Percentiles rank a stretch among this genome's conserved stretches.
These are phyloP conservation scores for Heliamphora exappendiculata DNA, from an alignment of 148 eudicot genomes.

Conservation along the genomic window DNA sequence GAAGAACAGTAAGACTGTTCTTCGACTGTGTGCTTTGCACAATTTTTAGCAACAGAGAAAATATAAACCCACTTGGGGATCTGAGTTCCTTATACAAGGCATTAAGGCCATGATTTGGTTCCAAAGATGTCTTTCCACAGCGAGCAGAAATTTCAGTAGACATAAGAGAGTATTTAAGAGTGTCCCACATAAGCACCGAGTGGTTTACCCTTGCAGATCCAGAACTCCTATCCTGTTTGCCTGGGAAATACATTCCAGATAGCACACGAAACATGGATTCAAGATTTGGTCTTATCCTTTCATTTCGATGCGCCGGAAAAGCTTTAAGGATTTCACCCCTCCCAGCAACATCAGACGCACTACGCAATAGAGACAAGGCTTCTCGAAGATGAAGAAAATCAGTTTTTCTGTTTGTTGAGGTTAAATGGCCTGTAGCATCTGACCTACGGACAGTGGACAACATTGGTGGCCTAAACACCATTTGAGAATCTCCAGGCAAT, in stretches of 20 bases:
- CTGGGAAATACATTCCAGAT: slow-evolving; percentile 61
- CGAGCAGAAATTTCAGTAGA: slow-evolving; percentile 95
- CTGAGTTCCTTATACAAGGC: slow-evolving; percentile 60
- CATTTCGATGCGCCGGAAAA: slow-evolving; percentile 39
- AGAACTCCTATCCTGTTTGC: slow-evolving; percentile 39
- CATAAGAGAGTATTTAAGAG: slow-evolving; percentile 77
- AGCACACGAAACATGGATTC: slow-evolving; percentile 53
- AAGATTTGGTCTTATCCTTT: slow-evolving; percentile 39
- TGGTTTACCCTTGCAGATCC: slow-evolving; percentile 62
- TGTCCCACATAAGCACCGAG: slow-evolving; percentile 78
- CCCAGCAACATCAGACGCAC: slow-evolving; percentile 60
- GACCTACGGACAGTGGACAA: slow-evolving; percentile 14
- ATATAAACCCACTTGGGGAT: slow-evolving; percentile 66
- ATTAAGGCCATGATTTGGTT: slow-evolving; percentile 39
- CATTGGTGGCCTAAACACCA: slow-evolving; percentile 24
- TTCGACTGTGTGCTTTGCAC: slow-evolving; percentile 43
- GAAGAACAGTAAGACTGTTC: slow-evolving; percentile 40
- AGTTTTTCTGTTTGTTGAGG: slow-evolving; percentile 17
- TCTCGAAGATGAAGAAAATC: slow-evolving; percentile 36
- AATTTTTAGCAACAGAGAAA: slow-evolving; percentile 60
- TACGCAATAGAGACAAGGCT: slow-evolving; percentile 48
- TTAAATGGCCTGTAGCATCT: slow-evolving; percentile 22
- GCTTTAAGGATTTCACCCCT: slow-evolving; percentile 43
- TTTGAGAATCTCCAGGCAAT: slow-evolving; percentile 37
- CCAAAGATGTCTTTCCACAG: slow-evolving; percentile 33